Base-by-base conservation (phyloP, 768 basidiomycete genomes). In the Rhizopogon sp. region DNA sequence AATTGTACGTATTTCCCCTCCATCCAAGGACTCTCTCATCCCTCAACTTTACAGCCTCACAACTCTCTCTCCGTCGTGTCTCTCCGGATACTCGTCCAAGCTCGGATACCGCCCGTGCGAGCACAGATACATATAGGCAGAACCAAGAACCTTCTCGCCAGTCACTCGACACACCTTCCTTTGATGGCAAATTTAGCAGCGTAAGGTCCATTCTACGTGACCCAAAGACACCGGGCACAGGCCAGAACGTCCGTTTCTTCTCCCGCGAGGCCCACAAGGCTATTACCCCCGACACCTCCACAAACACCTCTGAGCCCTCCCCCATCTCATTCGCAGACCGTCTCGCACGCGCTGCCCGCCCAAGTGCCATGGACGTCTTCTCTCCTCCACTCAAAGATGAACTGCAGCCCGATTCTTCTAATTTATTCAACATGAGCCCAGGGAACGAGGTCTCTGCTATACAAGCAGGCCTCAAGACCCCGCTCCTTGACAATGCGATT, bases 201-300 rank as follows among this genome's bases (percentile, higher is more conserved):
- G 74, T 86, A 5, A 81, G 87, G 13, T 88, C 87, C 14, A 90
- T 90, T 58, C 76, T 90, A 28, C 84, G 85, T 41, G 83, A 85
- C 57, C 79, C 78, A 3, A 83, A 83, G 45, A 85, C 87, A 0
- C 88, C 88, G 14, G 87, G 84, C 3, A 87, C 86, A 10, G 87
- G 88, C n/a, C 83, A 84, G 64, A 88, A 83, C 56, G 88, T 90
- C 41, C 83, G 88, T 6, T 89, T 90, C 72, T 88, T 88, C 67
- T 82, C 87, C 28, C 77, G 82, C 28, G 83, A 87, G 52, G 83
- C 82, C 11, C 85, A 79, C 72, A 83, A 78, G 58, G 72, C 80
- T 22, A 81, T 85, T 62, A 87, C 77, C 47, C 84, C 85, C n/a
- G 83, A 88, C 43, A 70, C 76, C 20, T 86, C 85, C 16, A 67